Evolutionary conservation across 306 rosid species (phyloP), one percentile per base, ranked within the genome.

Genomic region (Mucuna pruriens): DNA sequence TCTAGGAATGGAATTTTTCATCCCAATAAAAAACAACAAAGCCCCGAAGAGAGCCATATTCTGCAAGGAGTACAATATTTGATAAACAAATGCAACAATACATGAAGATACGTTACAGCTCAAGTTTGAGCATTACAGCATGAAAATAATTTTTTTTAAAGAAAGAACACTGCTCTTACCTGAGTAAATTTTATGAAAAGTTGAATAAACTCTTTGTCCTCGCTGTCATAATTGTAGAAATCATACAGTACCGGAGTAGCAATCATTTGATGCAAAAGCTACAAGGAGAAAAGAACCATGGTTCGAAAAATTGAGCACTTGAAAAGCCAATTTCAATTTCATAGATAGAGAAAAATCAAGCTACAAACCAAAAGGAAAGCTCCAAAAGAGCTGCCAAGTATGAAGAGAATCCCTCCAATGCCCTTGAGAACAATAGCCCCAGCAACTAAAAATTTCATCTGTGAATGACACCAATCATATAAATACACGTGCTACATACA

Each of bases 41-140:
- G 95, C 92, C 44, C 97, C 94, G 5, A 79, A 82, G 63, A 90
- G 89, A 42, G 91, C 91, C 90, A 86, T 68, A 65, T 90, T 85
- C 92, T 92, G 93, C 88, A 80, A 82, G 55, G 26, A 64, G 77
- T 29, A 58, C 45, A 29, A 19, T 40, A 78, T 46, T 82, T 58
- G 13, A 73, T 74, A 36, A 62, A 70, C 63, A n/a, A n/a, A n/a
- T 3, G 68, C 40, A 83, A 19, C 22, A 86, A 38, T 62, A 68
- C 13, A 63, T 63, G 39, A 44, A 75, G 62, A 62, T 36, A 51
- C 34, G 25, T 16, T 39, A 52, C 48, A 72, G 64, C 60, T 74
- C 45, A 55, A 49, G 70, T 67, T 60, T 54, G 33, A 48, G 58
- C 55, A 17, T 66, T 58, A 15, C 60, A 22, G 15, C 63, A 69